Evolutionary conservation across 2,329 filamentous ascomycete genomes (phyloP), one percentile per base, ranked within the genome.

Genomic region (Botrytis galanthina): DNA sequence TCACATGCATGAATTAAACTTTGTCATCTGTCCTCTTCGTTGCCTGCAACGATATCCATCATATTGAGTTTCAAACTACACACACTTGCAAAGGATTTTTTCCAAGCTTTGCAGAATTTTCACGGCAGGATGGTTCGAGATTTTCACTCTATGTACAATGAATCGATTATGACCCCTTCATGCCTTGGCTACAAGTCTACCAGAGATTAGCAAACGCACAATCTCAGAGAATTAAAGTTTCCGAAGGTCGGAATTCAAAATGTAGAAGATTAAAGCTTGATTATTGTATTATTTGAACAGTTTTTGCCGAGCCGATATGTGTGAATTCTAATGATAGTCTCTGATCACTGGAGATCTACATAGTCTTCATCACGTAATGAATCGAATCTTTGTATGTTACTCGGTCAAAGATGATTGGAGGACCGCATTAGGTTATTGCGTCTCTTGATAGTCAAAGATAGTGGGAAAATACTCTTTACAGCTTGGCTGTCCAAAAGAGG

Each of bases 111-210:
- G 4, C 46, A 54, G 0, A n/a, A 6, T 54, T 54, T 54, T n/a
- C 48, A 14, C 48, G n/a, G 2, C 12, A 54, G 3, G 1, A 2
- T 26, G 26, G 2, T n/a, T 3, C 10, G 0, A 51, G 0, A 26
- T 3, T 26, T 51, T 9, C 22, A 51, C 1, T 12, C 9, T 5
- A 51, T 26, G 22, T 12, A 26, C 2, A 26, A 26, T 22, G 14
- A 51, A 2, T n/a, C 4, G 10, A 6, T n/a, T 0, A n/a, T n/a
- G 1, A 14, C 48, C 7, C 26, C 5, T n/a, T 6, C 26, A 14
- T 12, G 26, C 12, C 26, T 1, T 14, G 16, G 6, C 4, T n/a
- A 6, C 26, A n/a, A n/a, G 26, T 5, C n/a, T 54, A 1, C 5
- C 48, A 14, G 5, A 2, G 2, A 7, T 16, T 16, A n/a, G 46